A percentile compares a stretch with the other conserved stretches of the same genome.
Evolutionary conservation across 129 eudicot genomes (phyloP).

Genomic region (Cynara cardunculus): DNA sequence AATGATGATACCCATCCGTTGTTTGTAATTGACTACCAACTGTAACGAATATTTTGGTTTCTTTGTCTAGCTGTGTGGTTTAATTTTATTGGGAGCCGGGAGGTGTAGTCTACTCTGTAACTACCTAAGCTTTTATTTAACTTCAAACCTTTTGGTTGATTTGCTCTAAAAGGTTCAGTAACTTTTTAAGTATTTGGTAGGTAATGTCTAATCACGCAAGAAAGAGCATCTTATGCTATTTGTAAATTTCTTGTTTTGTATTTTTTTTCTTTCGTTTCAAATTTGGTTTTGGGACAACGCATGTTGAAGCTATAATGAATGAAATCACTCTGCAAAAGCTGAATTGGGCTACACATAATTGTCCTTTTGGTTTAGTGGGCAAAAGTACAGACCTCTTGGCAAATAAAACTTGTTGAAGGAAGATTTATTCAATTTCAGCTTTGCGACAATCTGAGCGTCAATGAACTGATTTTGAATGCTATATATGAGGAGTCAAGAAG

Average conservation of each 20-base stretch:
- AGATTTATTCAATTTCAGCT: background rate
- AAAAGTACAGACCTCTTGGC: background rate
- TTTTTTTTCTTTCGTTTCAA: background rate
- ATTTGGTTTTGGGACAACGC: background rate
- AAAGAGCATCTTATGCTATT: background rate
- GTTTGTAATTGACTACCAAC: slow-evolving; percentile 14
- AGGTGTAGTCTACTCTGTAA: background rate
- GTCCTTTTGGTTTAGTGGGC: background rate
- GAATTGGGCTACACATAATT: background rate
- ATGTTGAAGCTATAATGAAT: background rate
- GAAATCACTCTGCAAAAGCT: background rate
- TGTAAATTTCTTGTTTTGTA: background rate
- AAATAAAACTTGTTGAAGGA: background rate
- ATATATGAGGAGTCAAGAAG: background rate
- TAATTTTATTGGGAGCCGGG: background rate
- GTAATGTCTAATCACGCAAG: slow-evolving; percentile 17
- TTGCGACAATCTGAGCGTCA: background rate
- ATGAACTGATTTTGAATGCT: background rate
- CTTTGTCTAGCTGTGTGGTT: background rate
- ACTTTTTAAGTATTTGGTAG: slow-evolving; percentile 12
- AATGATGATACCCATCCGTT: background rate
- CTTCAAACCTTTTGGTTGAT: background rate
- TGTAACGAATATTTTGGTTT: background rate
- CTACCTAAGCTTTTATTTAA: slow-evolving; percentile 6
- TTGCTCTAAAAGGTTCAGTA: slow-evolving; percentile 5